These are phyloP conservation scores for Actinomortierella ambigua DNA, from an alignment of 371 early-diverging fungal genomes.

Conservation along the genomic window DNA sequence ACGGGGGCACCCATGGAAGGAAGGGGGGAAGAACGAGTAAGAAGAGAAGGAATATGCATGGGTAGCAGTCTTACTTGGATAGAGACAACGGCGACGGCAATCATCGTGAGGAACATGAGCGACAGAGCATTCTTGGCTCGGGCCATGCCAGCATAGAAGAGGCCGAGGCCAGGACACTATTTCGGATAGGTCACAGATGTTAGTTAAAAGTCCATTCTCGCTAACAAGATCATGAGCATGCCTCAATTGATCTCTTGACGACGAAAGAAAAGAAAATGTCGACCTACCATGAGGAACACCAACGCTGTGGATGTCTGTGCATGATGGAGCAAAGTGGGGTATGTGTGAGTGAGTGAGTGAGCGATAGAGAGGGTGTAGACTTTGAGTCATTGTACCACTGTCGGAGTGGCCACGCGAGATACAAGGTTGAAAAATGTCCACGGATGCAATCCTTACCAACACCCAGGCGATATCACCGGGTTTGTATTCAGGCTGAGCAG, in stretches of 20 bases:
- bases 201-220: too few species aligned
- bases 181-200: too few species aligned
- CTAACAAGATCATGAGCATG: too few species aligned
- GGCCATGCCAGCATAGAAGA: constrained; percentile 87
- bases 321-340: too few species aligned
- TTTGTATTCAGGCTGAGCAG: constrained; percentile 42
- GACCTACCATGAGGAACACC: constrained; percentile 54
- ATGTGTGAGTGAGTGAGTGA: too few species aligned
- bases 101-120: constrained; percentile 77
- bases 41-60: neutral
- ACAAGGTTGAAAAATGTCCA: constrained; percentile 64
- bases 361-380: too few species aligned
- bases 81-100: constrained; percentile 82
- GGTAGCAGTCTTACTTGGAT: constrained; percentile 50
- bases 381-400: too few species aligned
- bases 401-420: too few species aligned
- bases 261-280: too few species aligned
- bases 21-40: too few species aligned
- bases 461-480: constrained; percentile 80
- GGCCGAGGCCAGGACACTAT: constrained; percentile 72
- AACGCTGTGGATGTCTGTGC: constrained; percentile 48
- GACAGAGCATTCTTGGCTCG: constrained; percentile 81
- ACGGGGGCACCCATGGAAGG: too few species aligned
- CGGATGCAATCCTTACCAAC: constrained; percentile 64
- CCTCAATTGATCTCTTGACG: too few species aligned